Evolutionary conservation across 495 filamentous ascomycete species (phyloP).

Genomic region (Penicillium ochrochloron): DNA sequence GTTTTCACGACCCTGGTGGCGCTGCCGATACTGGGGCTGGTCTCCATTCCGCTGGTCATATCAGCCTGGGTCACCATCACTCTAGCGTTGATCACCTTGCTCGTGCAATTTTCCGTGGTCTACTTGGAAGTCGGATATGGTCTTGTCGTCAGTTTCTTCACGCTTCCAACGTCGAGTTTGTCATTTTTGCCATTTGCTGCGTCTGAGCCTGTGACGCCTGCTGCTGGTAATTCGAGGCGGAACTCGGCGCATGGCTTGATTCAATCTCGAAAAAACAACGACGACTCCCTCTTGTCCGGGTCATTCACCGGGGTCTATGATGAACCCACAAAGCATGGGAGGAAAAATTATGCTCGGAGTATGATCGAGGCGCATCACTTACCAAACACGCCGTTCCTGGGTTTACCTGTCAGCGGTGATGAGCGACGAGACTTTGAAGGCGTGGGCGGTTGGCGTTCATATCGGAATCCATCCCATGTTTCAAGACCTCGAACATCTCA

Average conservation of each 20-base stretch:
- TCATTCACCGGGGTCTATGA: constrained; percentile 15
- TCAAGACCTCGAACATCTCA: constrained; percentile 31
- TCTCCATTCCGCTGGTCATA: constrained; percentile 70
- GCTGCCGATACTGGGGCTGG: constrained; percentile 64
- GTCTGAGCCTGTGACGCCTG: constrained; percentile 39
- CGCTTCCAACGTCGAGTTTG: constrained; percentile 39
- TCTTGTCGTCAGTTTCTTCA: constrained; percentile 61
- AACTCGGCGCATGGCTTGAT: constrained; percentile 33
- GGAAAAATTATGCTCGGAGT: constrained; percentile 27
- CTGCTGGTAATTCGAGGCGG: constrained; percentile 32
- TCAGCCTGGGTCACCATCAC: constrained; percentile 72
- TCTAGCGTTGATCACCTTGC: constrained; percentile 66
- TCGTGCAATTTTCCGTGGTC: constrained; percentile 66
- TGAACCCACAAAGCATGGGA: constrained; percentile 18
- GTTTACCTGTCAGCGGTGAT: constrained; percentile 42
- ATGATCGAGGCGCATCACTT: constrained; percentile 31
- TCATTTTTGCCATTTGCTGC: constrained; percentile 41
- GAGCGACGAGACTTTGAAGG: constrained; percentile 79
- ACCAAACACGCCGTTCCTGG: constrained; percentile 27
- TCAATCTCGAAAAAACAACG: constrained; percentile 24
- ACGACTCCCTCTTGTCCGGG: constrained; percentile 20
- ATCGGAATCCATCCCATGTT: constrained; percentile 22
- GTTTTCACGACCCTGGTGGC: constrained; percentile 59
- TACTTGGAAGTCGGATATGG: constrained; percentile 70
- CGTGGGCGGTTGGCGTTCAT: constrained; percentile 76